Evolutionary conservation across 371 early-diverging fungal genomes (phyloP).

Genomic region (Syncephalastrum racemosum): DNA sequence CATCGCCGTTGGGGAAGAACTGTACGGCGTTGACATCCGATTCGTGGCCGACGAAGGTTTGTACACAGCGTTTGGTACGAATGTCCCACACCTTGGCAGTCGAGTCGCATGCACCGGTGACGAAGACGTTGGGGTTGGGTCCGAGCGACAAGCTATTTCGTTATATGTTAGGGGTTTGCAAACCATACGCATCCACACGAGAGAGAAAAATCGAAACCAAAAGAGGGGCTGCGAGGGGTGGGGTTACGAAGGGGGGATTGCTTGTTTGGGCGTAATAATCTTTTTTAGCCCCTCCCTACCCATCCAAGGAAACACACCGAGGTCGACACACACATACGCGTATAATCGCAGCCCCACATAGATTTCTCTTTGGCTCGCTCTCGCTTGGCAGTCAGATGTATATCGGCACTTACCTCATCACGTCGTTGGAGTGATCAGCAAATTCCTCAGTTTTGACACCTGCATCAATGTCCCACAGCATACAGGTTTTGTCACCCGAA

Average conservation of each 20-base stretch:
- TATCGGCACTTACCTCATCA: conserved; percentile 72
- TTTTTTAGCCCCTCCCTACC: no score
- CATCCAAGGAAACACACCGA: no score
- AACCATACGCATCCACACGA: no score
- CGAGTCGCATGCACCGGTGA: conserved; percentile 98
- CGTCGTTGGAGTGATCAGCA: conserved; percentile 95
- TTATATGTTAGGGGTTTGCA: background rate
- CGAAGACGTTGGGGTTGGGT: conserved; percentile 94
- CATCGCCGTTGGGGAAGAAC: conserved; percentile 98
- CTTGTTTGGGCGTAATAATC: no score
- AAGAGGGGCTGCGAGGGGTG: no score
- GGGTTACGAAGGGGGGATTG: no score
- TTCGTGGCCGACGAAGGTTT: conserved; percentile 97
- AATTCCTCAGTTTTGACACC: conserved; percentile 93
- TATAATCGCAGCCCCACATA: no score
- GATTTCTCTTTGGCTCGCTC: no score
- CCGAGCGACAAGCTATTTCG: conserved; percentile 77
- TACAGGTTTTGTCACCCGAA: conserved; percentile 96
- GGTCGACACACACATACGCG: no score
- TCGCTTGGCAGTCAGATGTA: no score
- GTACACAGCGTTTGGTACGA: conserved; percentile 92
- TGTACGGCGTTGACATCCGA: conserved; percentile 98
- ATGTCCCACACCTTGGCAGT: conserved; percentile 99
- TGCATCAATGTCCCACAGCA: conserved; percentile 98
- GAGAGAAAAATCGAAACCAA: no score